Evolutionary conservation across 1,284 basidiomycete species (phyloP).

Genomic region (Ceratobasidium sp.): DNA sequence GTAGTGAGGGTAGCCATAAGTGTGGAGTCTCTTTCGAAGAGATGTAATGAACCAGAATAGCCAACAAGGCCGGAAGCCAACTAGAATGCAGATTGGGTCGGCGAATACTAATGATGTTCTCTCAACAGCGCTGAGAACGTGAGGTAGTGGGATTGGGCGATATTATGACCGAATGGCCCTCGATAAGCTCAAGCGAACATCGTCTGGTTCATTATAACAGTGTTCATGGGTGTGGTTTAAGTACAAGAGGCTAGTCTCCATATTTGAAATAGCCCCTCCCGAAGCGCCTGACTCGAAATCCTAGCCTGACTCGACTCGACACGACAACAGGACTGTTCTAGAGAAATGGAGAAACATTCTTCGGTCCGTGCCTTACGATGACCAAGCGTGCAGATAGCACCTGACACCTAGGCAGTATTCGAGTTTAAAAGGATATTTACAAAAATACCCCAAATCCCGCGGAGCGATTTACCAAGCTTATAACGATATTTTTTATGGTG

Average conservation of each 20-base stretch:
- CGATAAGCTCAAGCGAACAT: slow-evolving; percentile 22
- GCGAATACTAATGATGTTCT: neutral
- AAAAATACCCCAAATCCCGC: slow-evolving; percentile 64
- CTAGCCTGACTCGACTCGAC: neutral
- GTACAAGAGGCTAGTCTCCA: neutral
- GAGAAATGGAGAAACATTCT: slow-evolving; percentile 43
- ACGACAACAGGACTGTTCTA: slow-evolving; percentile 1
- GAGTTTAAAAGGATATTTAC: slow-evolving; percentile 53
- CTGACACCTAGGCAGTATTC: slow-evolving; percentile 41
- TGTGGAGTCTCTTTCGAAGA: neutral
- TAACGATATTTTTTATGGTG: slow-evolving; percentile 66
- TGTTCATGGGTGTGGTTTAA: slow-evolving; percentile 17
- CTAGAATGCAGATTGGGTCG: neutral
- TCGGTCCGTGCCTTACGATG: slow-evolving; percentile 31
- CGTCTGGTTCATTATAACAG: neutral
- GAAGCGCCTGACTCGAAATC: slow-evolving; percentile 32
- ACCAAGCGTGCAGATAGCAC: neutral
- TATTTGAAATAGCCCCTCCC: slow-evolving; percentile 22
- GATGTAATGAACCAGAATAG: neutral
- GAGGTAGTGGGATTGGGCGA: neutral
- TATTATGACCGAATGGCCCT: neutral
- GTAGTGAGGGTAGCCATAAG: slow-evolving; percentile 9
- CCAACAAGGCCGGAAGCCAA: neutral
- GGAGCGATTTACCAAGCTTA: slow-evolving; percentile 68
- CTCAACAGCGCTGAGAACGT: neutral